Percentiles rank a stretch among this genome's conserved stretches.
These are phyloP conservation scores for Pythium insidiosum DNA, from an alignment of 352 stramenopile genomes.

Conservation along the genomic window DNA sequence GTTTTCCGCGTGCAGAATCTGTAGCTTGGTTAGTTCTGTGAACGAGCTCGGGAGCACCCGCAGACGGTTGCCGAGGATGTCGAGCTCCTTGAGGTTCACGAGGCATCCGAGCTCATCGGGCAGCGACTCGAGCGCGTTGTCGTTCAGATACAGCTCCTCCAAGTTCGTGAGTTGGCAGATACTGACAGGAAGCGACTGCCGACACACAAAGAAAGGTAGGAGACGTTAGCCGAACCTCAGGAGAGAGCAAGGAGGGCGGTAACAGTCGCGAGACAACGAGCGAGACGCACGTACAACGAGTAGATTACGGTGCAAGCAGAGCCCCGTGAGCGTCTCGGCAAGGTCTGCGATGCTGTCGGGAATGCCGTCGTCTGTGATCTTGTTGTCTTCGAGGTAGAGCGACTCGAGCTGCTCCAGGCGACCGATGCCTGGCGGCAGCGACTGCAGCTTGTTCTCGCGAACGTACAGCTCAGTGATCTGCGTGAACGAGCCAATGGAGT, in stretches of 20 bases:
- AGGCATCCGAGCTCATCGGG: conserved; percentile 69
- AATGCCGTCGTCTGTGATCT: conserved; percentile 52
- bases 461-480: conserved; percentile 81
- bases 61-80: conserved; percentile 66
- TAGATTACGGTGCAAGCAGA: conserved; percentile 78
- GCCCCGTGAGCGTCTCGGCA: conserved; percentile 32
- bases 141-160: conserved; percentile 83
- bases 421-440: conserved; percentile 40
- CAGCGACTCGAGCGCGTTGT: conserved; percentile 55
- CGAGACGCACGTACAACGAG: conserved; percentile 34
- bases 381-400: conserved; percentile 84
- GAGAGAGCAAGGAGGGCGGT: neutral
- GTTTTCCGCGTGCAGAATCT: conserved; percentile 76
- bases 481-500: conserved; percentile 34
- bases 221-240: neutral
- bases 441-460: conserved; percentile 60
- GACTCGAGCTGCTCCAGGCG: conserved; percentile 61
- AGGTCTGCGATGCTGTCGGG: conserved; percentile 40
- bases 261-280: neutral
- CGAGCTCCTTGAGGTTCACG: conserved; percentile 69
- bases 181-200: conserved; percentile 44
- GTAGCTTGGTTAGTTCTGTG: conserved; percentile 50
- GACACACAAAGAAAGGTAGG: neutral
- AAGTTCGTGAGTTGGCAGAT: conserved; percentile 57
- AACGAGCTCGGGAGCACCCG: conserved; percentile 57